phyloP scores from a whole-genome alignment of 208 protist species.

The Acanthamoeba healyi region DNA sequence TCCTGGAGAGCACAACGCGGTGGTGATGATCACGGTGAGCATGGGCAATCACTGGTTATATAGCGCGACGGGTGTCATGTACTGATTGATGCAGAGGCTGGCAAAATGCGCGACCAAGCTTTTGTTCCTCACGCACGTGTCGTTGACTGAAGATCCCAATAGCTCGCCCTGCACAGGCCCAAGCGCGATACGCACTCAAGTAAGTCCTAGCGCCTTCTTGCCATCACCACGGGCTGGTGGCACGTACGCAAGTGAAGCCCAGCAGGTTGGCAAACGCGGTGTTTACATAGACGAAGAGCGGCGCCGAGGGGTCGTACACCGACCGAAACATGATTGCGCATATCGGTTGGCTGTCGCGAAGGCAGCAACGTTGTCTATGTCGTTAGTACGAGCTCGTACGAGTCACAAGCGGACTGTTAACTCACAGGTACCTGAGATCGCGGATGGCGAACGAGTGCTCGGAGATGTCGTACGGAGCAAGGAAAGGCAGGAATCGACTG shows the following conservation, averaged over 20 bases:
- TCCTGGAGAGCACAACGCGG: neutral
- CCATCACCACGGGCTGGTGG: too few relatives aligned
- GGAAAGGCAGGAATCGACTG: neutral
- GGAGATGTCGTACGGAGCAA: neutral
- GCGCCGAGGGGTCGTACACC: neutral
- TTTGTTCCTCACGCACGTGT: neutral
- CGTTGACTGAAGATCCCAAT: neutral
- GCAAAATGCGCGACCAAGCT: neutral
- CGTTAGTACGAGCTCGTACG: too few relatives aligned
- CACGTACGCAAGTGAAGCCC: neutral
- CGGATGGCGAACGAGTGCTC: neutral
- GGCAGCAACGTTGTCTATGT: neutral
- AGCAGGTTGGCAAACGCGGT: neutral
- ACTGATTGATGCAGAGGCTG: neutral
- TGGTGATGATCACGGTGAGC: too few relatives aligned
- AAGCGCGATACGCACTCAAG: too few relatives aligned
- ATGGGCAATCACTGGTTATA: too few relatives aligned
- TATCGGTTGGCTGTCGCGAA: neutral
- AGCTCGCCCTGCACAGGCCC: slow-evolving; percentile 29
- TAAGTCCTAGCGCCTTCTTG: too few relatives aligned
- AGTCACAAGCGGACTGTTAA: neutral
- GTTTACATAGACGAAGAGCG: neutral
- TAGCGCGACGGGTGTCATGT: neutral
- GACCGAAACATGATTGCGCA: neutral
- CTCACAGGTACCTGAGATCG: neutral